A percentile compares a stretch with the other conserved stretches of the same genome.
Conservation (phyloP, 345 rosid species). For the Durio zibethinus region DNA sequence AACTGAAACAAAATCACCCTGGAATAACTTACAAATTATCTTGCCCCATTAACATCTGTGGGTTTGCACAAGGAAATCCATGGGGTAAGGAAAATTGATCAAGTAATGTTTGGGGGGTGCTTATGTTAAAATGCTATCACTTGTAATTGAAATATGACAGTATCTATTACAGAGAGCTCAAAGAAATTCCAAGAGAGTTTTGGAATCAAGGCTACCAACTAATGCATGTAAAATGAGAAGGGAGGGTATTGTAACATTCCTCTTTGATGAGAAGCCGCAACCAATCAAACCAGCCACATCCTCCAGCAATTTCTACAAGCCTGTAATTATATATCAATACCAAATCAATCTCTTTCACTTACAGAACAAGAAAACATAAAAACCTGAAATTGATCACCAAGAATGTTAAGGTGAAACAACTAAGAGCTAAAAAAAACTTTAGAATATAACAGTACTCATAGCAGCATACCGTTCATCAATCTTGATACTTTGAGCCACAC, state of each 20-base stretch:
- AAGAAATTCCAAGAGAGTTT: background rate
- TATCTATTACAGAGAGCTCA: slow-evolving; percentile 1
- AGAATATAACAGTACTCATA: background rate
- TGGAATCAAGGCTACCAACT: background rate
- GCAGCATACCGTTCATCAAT: background rate
- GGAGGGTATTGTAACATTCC: background rate
- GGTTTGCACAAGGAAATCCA: too few species aligned
- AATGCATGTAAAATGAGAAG: background rate
- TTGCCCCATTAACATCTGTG: too few species aligned
- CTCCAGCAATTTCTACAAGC: background rate
- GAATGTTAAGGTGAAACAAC: background rate
- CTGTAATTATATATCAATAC: background rate
- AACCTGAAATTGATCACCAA: background rate
- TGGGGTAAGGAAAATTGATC: too few species aligned
- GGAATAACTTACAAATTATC: too few species aligned
- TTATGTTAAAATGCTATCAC: too few species aligned
- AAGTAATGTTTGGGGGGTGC: too few species aligned
- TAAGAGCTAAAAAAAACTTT: background rate
- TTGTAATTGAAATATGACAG: too few species aligned
- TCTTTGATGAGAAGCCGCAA: background rate
- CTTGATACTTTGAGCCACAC: background rate
- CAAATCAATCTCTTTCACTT: background rate
- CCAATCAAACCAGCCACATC: background rate
- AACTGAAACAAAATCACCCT: too few species aligned
- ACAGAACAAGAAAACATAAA: background rate